Conservation (phyloP, 805 yeast genomes). For the Cephaloascus albidus region DNA sequence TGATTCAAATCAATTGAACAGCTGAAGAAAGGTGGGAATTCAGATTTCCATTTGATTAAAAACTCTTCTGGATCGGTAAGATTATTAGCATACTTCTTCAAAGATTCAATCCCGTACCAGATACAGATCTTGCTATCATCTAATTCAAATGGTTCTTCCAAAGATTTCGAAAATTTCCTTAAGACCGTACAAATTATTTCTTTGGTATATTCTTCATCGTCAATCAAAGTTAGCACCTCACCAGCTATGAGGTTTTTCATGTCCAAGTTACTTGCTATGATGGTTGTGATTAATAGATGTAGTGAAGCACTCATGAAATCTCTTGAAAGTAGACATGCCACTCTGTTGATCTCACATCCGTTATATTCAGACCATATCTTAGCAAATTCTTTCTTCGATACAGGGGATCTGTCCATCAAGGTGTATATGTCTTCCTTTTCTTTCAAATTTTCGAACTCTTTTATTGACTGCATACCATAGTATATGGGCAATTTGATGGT, state of each 20-base stretch:
- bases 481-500: constrained; percentile 17
- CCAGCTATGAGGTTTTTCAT: constrained; percentile 1
- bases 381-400: constrained; percentile 46
- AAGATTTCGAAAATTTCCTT: constrained; percentile 29
- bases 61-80: constrained; percentile 39
- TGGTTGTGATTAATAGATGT: constrained; percentile 6
- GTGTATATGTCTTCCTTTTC: constrained; percentile 15
- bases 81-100: constrained; percentile 14
- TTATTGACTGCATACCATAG: not conserved
- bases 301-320: constrained; percentile 13
- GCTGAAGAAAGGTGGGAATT: constrained; percentile 54
- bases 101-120: constrained; percentile 57
- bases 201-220: constrained; percentile 22
- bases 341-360: constrained; percentile 47
- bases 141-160: constrained; percentile 20
- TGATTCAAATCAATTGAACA: constrained; percentile 46
- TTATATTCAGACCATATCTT: constrained; percentile 39
- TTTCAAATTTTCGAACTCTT: constrained; percentile 4
- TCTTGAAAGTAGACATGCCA: constrained; percentile 19
- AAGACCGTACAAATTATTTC: constrained; percentile 42
- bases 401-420: constrained; percentile 35
- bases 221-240: not conserved
- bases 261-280: constrained; percentile 4
- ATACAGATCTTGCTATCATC: constrained; percentile 33
- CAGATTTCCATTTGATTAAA: constrained; percentile 51